These are phyloP conservation scores for Austropuccinia psidii DNA, from an alignment of 1,284 basidiomycete genomes.

Conservation along the genomic window DNA sequence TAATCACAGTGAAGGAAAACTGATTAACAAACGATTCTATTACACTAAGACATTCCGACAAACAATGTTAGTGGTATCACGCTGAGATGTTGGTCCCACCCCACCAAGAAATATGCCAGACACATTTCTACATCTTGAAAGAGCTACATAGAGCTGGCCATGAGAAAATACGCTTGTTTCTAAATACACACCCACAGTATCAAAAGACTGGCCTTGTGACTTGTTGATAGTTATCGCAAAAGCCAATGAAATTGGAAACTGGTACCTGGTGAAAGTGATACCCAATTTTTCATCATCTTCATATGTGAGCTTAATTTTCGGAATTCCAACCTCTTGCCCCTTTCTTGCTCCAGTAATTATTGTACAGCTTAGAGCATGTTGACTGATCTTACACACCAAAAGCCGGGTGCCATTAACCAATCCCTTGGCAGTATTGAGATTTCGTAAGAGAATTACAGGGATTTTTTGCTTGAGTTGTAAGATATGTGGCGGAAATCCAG, in stretches of 20 bases:
- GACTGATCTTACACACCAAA: not conserved
- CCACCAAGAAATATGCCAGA: not conserved
- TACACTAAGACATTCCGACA: no score
- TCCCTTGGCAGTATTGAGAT: not conserved
- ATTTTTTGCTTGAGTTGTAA: not conserved
- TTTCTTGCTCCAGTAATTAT: not conserved
- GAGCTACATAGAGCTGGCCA: conserved; percentile 4
- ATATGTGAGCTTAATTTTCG: not conserved
- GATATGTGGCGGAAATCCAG: not conserved
- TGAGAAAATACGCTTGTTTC: not conserved
- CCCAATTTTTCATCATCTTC: not conserved
- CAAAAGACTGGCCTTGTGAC: conserved; percentile 3
- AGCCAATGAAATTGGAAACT: not conserved
- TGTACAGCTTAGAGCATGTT: not conserved
- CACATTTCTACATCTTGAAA: not conserved
- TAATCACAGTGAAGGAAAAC: no score
- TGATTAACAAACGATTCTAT: no score
- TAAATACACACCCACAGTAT: not conserved
- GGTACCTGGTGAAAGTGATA: not conserved
- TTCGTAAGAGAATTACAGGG: not conserved
- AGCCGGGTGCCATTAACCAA: not conserved
- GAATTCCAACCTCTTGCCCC: not conserved
- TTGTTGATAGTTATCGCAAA: conserved; percentile 15
- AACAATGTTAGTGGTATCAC: no score
- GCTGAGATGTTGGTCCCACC: no score